Conservation (phyloP, 306 rosid genomes). For the Cucurbita maxima region DNA sequence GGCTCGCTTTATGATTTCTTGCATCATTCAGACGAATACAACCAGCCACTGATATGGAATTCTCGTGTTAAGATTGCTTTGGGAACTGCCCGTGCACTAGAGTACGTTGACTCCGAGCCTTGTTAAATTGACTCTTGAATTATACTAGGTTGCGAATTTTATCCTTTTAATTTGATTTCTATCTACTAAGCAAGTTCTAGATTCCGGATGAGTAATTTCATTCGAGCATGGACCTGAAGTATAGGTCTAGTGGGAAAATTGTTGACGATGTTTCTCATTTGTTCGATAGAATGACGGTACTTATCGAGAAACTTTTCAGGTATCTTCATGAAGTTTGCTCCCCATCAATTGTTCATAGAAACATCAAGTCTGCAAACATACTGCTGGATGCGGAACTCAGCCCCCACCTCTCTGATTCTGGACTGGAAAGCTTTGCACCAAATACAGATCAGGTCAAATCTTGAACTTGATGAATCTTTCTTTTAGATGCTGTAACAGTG, state of each 20-base stretch:
- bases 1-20: slow-evolving; percentile 82
- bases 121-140: background rate
- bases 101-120: slow-evolving; percentile 35
- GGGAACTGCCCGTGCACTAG: slow-evolving; percentile 89
- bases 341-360: slow-evolving; percentile 70
- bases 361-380: slow-evolving; percentile 76
- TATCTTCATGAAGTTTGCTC: slow-evolving; percentile 91
- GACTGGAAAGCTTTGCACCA: slow-evolving; percentile 61
- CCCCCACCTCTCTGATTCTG: slow-evolving; percentile 84
- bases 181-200: background rate
- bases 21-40: slow-evolving; percentile 70
- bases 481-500: background rate
- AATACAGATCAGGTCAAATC: slow-evolving; percentile 45
- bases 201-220: background rate
- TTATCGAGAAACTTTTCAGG: slow-evolving; percentile 27
- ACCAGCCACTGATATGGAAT: slow-evolving; percentile 85
- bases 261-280: background rate
- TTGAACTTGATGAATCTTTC: background rate
- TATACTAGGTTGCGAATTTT: background rate
- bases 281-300: background rate
- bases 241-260: background rate
- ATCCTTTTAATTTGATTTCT: background rate
- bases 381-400: slow-evolving; percentile 72
- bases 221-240: background rate
- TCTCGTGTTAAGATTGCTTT: slow-evolving; percentile 84